Conservation (phyloP, 371 early-diverging fungal genomes). For the Blastocladiella emersonii region DNA sequence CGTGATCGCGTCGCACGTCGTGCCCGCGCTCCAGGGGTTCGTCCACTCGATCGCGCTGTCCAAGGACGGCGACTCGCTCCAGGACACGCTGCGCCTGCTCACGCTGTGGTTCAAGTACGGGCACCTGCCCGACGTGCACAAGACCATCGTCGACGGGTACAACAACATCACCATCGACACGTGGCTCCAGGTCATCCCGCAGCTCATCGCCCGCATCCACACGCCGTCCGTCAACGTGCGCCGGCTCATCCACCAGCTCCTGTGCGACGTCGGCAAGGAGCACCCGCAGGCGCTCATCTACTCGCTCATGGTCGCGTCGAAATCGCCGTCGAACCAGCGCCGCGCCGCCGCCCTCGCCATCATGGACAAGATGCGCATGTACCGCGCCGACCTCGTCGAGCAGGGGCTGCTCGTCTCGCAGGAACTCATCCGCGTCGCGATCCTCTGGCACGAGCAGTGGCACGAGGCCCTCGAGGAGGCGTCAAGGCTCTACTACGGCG, state of each 20-base stretch:
- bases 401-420: constrained; percentile 84
- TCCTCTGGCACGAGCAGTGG: constrained; percentile 97
- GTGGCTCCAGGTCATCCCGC: constrained; percentile 97
- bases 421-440: constrained; percentile 92
- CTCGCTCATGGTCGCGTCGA: constrained; percentile 89
- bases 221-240: constrained; percentile 69
- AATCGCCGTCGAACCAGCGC: constrained; percentile 67
- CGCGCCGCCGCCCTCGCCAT: constrained; percentile 73
- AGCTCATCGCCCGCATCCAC: constrained; percentile 91
- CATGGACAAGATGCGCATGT: constrained; percentile 82
- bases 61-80: constrained; percentile 69
- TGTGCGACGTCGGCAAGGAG: constrained; percentile 82
- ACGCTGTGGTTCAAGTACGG: constrained; percentile 96
- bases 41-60: constrained; percentile 89
- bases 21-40: constrained; percentile 65
- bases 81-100: constrained; percentile 87
- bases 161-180: constrained; percentile 83
- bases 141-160: constrained; percentile 77
- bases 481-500: constrained; percentile 69
- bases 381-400: constrained; percentile 72
- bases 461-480: constrained; percentile 90
- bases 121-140: constrained; percentile 68
- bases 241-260: constrained; percentile 70
- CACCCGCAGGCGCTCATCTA: constrained; percentile 97
- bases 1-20: constrained; percentile 43